Evolutionary conservation across 495 filamentous ascomycete species (phyloP).

Genomic region (Penicillium steckii): DNA sequence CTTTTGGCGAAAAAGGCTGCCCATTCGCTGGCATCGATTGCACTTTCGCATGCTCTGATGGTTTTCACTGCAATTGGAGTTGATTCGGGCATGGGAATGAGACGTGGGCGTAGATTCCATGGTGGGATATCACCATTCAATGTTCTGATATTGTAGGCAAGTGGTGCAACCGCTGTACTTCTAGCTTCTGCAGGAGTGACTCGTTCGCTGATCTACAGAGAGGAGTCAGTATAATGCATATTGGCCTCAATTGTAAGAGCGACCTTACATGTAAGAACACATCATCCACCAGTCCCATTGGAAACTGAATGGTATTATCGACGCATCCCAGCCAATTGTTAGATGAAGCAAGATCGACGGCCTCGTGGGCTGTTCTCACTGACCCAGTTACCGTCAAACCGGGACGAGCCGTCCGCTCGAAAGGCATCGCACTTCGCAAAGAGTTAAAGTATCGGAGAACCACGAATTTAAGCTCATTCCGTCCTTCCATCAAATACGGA

Average conservation of each 20-base stretch:
- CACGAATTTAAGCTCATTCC: constrained; percentile 30
- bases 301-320: constrained; percentile 31
- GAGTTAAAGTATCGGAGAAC: constrained; percentile 34
- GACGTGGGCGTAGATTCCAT: constrained; percentile 31
- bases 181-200: constrained; percentile 12
- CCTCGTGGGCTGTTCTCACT: constrained; percentile 15
- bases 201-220: constrained; percentile 35
- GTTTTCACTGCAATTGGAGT: constrained; percentile 14
- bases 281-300: constrained; percentile 35
- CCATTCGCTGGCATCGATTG: constrained; percentile 16
- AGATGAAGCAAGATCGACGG: constrained; percentile 21
- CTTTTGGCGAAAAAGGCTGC: constrained; percentile 8
- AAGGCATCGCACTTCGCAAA: constrained; percentile 31
- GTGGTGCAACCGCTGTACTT: constrained; percentile 8
- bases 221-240: background rate
- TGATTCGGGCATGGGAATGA: constrained; percentile 34
- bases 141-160: constrained; percentile 27
- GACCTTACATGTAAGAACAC: constrained; percentile 39
- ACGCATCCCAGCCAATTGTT: constrained; percentile 23
- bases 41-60: constrained; percentile 25
- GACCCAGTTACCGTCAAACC: constrained; percentile 34
- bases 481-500: constrained; percentile 23
- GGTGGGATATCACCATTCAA: constrained; percentile 38
- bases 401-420: constrained; percentile 31
- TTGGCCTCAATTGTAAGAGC: background rate